Base-by-base conservation (phyloP, 441 rosid species). In the Erodium trifolium region DNA sequence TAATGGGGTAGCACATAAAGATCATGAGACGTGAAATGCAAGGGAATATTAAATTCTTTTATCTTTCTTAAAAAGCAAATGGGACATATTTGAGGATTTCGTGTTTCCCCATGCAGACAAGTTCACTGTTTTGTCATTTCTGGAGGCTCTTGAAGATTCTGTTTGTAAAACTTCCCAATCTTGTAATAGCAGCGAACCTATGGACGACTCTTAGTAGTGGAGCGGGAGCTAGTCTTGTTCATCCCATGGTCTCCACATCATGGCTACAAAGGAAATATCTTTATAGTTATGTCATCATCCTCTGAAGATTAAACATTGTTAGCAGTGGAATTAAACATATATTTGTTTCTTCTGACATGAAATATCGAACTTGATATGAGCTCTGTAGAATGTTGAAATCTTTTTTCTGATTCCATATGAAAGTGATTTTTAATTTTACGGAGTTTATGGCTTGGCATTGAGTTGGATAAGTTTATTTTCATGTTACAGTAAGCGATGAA, bases 101-200 rank as follows among this genome's bases (percentile, higher is more conserved):
- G 13, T 27, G 43, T n/a, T 67, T 43, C 7, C 53, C 47, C 9
- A 69, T 82, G 88, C 90, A 91, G 98, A 88, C 77, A 93, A 88
- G 74, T 86, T 87, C 80, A 89, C 92, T 0, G 97, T 93, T 29
- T 37, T 72, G 57, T 89, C 97, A 45, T 93, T 93, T 77, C 97
- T 93, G 0, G 99, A 93, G 86, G 99, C 97, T 27, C 95, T 93
- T 7, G 96, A 91, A 78, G 99, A 91, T 76, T 87, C 99, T 0
- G 93, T 89, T 70, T 77, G 84, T 23, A 71, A 68, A 53, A 69
- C 55, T 14, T 74, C 85, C 29, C 83, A 72, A 55, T 77, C 86
- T 14, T 78, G 84, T 67, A 76, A 81, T 59, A 68, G 63, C 11
- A 82, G 68, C 12, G 86, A 84, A 17, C 80, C 82, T 47, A 87